phyloP scores from a whole-genome alignment of 2,329 filamentous ascomycete genomes.

The Rutstroemia sp. region DNA sequence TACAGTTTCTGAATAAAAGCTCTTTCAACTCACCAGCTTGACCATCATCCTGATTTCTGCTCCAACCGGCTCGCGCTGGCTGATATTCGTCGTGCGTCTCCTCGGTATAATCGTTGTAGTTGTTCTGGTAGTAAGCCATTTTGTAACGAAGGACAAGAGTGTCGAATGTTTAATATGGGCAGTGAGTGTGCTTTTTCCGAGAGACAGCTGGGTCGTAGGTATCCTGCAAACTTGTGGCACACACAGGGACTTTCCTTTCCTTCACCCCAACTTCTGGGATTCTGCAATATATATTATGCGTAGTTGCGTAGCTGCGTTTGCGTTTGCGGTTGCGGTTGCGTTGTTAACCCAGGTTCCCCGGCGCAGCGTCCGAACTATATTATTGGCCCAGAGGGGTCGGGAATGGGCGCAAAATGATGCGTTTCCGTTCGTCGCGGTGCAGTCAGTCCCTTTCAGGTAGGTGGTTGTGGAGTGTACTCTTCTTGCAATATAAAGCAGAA shows the following conservation, averaged over 20 bases:
- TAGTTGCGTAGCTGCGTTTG: not conserved
- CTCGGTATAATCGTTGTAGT: not conserved
- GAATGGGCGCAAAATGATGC: too few relatives aligned
- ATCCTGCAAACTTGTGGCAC: not conserved
- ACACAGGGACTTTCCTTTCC: not conserved
- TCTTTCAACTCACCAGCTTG: not conserved
- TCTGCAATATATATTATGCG: not conserved
- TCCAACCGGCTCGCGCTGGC: slow-evolving; percentile 5
- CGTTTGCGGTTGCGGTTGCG: not conserved
- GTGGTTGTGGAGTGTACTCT: too few relatives aligned
- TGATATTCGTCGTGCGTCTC: slow-evolving; percentile 3
- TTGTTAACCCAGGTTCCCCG: too few relatives aligned
- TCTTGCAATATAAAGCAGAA: too few relatives aligned
- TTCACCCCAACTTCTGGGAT: not conserved
- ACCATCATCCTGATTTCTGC: not conserved
- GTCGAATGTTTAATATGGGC: too few relatives aligned
- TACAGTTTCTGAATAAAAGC: not conserved
- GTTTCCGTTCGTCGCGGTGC: too few relatives aligned
- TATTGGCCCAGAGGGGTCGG: too few relatives aligned
- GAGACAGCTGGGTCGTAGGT: not conserved
- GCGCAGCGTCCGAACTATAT: too few relatives aligned
- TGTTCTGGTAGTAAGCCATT: not conserved
- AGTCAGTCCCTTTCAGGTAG: too few relatives aligned
- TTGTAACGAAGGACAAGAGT: not conserved
- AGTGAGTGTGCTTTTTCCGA: not conserved